phyloP scores from a whole-genome alignment of 768 basidiomycete genomes.

The Holtermannia corniformis region DNA sequence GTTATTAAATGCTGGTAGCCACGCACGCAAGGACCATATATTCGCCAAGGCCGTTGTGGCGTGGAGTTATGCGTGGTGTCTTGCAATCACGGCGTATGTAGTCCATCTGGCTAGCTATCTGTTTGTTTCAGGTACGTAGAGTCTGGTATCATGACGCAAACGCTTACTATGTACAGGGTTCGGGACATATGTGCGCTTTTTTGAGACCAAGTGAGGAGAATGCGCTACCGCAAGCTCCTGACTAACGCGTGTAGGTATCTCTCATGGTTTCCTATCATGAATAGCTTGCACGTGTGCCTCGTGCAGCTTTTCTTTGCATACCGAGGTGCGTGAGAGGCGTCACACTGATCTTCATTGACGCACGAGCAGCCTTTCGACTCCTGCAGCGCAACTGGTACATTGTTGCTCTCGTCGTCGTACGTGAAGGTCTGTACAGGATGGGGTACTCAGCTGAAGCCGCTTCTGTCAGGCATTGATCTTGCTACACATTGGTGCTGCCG shows the following conservation, averaged over 20 bases:
- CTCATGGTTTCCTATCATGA: background rate
- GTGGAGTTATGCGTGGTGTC: background rate
- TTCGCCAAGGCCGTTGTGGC: background rate
- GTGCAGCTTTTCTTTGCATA: background rate
- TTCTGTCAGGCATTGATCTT: background rate
- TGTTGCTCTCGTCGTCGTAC: background rate
- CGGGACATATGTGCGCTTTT: background rate
- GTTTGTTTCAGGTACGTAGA: background rate
- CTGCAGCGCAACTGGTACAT: background rate
- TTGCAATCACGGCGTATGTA: background rate
- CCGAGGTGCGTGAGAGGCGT: background rate
- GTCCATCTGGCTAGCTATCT: background rate
- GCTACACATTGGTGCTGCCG: background rate
- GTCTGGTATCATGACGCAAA: background rate
- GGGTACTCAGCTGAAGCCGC: background rate
- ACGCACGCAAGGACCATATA: background rate
- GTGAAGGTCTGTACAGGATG: no score
- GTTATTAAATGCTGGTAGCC: no score
- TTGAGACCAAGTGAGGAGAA: background rate
- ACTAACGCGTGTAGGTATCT: no score
- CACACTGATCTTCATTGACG: background rate
- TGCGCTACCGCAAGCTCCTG: no score
- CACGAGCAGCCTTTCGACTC: background rate
- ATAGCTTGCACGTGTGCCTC: background rate
- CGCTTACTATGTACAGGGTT: background rate